Conservation (phyloP, 768 basidiomycete species). For the Tylopilus sp. region DNA sequence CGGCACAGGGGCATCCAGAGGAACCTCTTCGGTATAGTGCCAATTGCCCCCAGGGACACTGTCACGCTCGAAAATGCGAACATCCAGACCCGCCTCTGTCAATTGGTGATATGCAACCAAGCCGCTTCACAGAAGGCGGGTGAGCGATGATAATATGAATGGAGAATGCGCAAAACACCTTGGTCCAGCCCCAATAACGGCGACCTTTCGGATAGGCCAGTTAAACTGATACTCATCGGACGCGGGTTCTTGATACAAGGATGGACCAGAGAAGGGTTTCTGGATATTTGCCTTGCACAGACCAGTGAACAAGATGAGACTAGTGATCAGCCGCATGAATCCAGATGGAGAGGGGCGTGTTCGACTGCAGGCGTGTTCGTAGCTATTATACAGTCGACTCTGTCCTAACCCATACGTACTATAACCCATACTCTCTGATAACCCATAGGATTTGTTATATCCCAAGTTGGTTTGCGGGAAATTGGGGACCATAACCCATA, state of each 20-base stretch:
- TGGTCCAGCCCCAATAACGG: conserved; percentile 15
- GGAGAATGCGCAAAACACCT: background rate
- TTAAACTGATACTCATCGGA: conserved; percentile 6
- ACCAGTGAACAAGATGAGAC: background rate
- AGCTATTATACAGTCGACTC: too few species aligned
- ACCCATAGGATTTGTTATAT: too few species aligned
- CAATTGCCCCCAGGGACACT: conserved; percentile 11
- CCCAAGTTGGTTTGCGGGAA: too few species aligned
- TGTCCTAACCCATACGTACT: too few species aligned
- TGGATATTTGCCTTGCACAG: conserved; percentile 1
- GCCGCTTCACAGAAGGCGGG: conserved; percentile 1
- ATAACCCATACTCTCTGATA: too few species aligned
- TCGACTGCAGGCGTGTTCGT: too few species aligned
- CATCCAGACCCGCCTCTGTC: conserved; percentile 13
- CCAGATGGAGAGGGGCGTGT: too few species aligned
- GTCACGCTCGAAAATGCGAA: conserved; percentile 18
- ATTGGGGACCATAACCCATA: too few species aligned
- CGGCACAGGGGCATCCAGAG: conserved; percentile 9
- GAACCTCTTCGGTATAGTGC: conserved; percentile 14
- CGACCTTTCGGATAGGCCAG: conserved; percentile 15
- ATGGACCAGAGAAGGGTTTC: background rate
- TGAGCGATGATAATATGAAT: background rate
- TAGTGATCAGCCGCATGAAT: too few species aligned
- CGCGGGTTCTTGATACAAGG: background rate
- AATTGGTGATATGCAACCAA: conserved; percentile 11